Percentiles rank a stretch among this genome's conserved stretches.
Evolutionary conservation across 768 basidiomycete species (phyloP).

Genomic region (Macrocybe gigantea): DNA sequence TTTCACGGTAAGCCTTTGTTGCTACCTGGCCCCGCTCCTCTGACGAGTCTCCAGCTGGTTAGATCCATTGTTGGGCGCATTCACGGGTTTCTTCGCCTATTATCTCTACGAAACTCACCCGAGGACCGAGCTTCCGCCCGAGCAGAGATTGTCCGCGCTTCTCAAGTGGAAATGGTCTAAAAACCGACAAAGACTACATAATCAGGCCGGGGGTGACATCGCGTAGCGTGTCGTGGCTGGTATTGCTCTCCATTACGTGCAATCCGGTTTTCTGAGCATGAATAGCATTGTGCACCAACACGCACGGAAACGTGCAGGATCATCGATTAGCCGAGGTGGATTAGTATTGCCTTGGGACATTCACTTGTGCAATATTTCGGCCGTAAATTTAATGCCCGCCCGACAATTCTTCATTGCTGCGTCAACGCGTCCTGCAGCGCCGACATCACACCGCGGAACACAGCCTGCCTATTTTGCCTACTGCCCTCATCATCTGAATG

Average conservation of each 20-base stretch:
- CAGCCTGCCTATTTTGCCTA: constrained; percentile 32
- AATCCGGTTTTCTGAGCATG: too few relatives aligned
- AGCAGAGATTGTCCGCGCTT: constrained; percentile 50
- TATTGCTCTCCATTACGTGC: constrained; percentile 7
- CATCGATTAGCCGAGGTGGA: too few relatives aligned
- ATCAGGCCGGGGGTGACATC: constrained; percentile 2
- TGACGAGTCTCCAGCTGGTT: constrained; percentile 36
- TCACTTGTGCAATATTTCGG: too few relatives aligned
- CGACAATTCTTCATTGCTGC: constrained; percentile 17
- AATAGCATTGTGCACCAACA: too few relatives aligned
- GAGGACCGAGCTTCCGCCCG: constrained; percentile 53
- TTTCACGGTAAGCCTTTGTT: constrained; percentile 40
- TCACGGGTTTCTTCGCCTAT: constrained; percentile 75
- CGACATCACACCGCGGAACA: constrained; percentile 47
- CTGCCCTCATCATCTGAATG: constrained; percentile 20
- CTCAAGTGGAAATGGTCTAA: constrained; percentile 64
- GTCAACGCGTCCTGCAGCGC: constrained; percentile 33
- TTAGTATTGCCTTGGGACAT: too few relatives aligned
- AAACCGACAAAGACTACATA: constrained; percentile 24
- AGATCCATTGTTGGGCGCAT: constrained; percentile 70
- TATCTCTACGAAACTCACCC: constrained; percentile 80
- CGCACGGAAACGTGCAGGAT: too few relatives aligned
- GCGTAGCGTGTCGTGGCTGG: too few relatives aligned
- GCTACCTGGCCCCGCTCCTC: not conserved
- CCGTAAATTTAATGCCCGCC: too few relatives aligned